phyloP scores from a whole-genome alignment of 441 rosid species.

The Jatropha multifida region DNA sequence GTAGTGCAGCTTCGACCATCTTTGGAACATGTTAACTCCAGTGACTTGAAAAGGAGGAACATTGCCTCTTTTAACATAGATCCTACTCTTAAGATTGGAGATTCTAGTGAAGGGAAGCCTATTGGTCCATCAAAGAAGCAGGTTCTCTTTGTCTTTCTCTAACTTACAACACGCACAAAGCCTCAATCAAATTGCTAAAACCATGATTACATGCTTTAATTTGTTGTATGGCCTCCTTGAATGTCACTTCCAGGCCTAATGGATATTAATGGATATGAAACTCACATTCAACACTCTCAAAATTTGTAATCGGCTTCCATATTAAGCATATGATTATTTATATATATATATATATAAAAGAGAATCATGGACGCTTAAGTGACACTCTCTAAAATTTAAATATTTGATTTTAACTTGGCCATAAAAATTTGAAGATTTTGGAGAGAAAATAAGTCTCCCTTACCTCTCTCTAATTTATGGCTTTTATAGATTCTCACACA shows the following conservation, averaged over 20 bases:
- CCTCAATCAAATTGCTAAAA: neutral
- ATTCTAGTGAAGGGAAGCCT: conserved; percentile 37
- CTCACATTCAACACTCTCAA: neutral
- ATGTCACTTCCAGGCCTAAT: neutral
- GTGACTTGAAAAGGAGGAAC: conserved; percentile 46
- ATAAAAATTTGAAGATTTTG: too few relatives aligned
- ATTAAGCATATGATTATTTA: neutral
- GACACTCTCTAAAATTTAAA: too few relatives aligned
- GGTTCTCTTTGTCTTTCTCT: conserved; percentile 36
- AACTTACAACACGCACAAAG: neutral
- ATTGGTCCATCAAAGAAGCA: conserved; percentile 58
- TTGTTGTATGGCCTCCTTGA: neutral
- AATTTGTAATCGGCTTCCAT: neutral
- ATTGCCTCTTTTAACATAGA: conserved; percentile 32
- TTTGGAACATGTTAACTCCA: conserved; percentile 38
- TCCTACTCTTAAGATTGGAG: conserved; percentile 37
- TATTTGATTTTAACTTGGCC: too few relatives aligned
- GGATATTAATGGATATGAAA: neutral
- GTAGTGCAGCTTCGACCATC: conserved; percentile 89
- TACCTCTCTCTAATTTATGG: too few relatives aligned
- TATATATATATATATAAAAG: too few relatives aligned
- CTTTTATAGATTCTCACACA: too few relatives aligned
- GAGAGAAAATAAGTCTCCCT: too few relatives aligned
- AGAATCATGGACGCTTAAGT: too few relatives aligned
- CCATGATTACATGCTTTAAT: neutral